Conservation (phyloP, 345 rosid species). For the Nephelium lappaceum region DNA sequence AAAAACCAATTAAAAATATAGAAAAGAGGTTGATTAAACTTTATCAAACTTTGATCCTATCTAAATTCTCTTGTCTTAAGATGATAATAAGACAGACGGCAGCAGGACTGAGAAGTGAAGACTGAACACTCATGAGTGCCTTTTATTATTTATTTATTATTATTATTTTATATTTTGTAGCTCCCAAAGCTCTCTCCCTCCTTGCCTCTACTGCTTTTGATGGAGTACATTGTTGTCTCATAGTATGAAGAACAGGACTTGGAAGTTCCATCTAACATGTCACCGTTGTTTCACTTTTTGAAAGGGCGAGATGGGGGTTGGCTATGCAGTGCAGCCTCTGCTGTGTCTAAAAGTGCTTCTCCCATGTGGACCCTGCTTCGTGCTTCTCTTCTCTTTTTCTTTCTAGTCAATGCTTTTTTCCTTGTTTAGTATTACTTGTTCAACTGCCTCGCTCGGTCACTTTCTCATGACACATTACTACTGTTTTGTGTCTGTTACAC, state of each 20-base stretch:
- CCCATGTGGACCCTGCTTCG: background rate
- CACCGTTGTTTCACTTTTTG: conserved; percentile 18
- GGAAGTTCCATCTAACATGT: background rate
- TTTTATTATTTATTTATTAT: background rate
- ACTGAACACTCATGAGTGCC: background rate
- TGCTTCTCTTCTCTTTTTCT: no score
- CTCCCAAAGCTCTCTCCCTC: conserved; percentile 29
- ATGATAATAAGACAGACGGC: background rate
- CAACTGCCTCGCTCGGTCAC: conserved; percentile 32
- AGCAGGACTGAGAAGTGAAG: background rate
- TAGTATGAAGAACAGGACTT: background rate
- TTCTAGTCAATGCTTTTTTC: conserved; percentile 29
- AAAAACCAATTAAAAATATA: background rate
- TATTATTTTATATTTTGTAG: background rate
- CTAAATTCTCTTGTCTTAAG: background rate
- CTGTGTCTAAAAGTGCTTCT: background rate
- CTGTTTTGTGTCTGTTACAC: conserved; percentile 11
- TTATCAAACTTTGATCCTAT: background rate
- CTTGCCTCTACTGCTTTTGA: conserved; percentile 25
- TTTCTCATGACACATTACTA: conserved; percentile 25
- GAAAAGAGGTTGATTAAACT: background rate
- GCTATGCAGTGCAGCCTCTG: background rate
- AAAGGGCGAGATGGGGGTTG: conserved; percentile 10
- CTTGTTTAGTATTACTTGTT: conserved; percentile 26
- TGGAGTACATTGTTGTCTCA: conserved; percentile 27